phyloP scores from a whole-genome alignment of 495 filamentous ascomycete genomes.

The Neurospora sublineolata region DNA sequence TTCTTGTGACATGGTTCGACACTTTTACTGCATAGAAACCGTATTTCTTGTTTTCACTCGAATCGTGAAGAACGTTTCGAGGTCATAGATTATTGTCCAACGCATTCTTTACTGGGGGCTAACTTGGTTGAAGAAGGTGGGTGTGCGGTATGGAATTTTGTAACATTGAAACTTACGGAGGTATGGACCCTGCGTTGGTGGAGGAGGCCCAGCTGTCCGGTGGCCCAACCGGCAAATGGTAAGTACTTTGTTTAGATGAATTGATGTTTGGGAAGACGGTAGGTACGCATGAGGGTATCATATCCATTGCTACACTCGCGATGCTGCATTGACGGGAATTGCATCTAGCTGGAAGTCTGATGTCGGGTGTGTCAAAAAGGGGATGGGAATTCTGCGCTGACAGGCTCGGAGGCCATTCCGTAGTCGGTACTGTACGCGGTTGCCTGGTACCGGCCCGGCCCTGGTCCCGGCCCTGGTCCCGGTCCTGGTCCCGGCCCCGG shows the following conservation, averaged over 20 bases:
- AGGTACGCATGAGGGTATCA: not conserved
- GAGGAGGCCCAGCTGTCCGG: not conserved
- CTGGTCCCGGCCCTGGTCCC: not conserved
- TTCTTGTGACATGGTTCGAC: not conserved
- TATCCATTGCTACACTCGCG: not conserved
- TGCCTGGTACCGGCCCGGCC: not conserved
- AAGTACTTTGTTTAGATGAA: not conserved
- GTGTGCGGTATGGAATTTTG: not conserved
- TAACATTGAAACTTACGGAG: not conserved
- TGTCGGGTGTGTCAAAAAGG: not conserved
- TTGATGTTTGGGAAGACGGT: not conserved
- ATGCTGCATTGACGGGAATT: not conserved
- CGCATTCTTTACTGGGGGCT: not conserved
- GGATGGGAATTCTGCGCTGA: not conserved
- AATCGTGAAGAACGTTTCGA: not conserved
- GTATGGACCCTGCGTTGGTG: not conserved
- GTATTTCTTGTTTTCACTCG: not conserved
- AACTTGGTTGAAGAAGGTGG: not conserved
- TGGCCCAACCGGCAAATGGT: not conserved
- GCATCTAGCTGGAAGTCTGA: not conserved
- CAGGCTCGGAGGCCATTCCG: not conserved
- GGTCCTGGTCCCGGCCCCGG: not conserved
- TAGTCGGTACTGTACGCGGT: not conserved
- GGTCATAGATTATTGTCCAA: not conserved
- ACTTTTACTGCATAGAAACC: not conserved